Evolutionary conservation across 2,329 filamentous ascomycete genomes (phyloP).

Genomic region (Cadophora gregata): DNA sequence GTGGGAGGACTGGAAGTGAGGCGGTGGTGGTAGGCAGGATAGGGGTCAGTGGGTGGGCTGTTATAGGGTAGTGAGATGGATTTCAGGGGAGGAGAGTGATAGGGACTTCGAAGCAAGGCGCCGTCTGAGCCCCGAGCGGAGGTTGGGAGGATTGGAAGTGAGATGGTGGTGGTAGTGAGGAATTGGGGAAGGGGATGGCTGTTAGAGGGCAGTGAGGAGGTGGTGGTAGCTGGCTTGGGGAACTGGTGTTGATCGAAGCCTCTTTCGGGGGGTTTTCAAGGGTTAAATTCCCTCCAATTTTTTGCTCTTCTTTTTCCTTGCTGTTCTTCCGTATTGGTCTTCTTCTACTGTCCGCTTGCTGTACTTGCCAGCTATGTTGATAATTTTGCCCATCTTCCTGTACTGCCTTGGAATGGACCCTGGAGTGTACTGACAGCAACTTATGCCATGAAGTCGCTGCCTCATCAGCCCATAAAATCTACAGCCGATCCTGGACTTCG

Average conservation of each 20-base stretch:
- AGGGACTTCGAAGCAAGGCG: background rate
- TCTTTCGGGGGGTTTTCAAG: background rate
- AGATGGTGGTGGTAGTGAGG: background rate
- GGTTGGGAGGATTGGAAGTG: background rate
- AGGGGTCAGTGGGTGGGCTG: no score
- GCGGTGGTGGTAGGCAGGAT: no score
- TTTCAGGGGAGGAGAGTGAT: background rate
- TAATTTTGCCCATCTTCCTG: background rate
- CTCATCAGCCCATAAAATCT: background rate
- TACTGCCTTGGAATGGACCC: background rate
- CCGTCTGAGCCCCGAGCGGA: background rate
- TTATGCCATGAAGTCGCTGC: background rate
- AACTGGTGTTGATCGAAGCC: background rate
- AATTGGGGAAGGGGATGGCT: background rate
- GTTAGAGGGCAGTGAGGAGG: no score
- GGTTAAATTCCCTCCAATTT: background rate
- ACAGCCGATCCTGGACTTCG: background rate
- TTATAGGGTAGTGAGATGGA: background rate
- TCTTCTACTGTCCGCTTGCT: background rate
- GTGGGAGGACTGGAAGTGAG: background rate
- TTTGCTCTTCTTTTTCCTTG: background rate
- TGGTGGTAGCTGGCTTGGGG: background rate
- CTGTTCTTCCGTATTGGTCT: background rate
- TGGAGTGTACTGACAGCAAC: background rate
- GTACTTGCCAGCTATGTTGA: background rate